These are phyloP conservation scores for Parathielavia appendiculata DNA, from an alignment of 495 filamentous ascomycete species.

Conservation along the genomic window DNA sequence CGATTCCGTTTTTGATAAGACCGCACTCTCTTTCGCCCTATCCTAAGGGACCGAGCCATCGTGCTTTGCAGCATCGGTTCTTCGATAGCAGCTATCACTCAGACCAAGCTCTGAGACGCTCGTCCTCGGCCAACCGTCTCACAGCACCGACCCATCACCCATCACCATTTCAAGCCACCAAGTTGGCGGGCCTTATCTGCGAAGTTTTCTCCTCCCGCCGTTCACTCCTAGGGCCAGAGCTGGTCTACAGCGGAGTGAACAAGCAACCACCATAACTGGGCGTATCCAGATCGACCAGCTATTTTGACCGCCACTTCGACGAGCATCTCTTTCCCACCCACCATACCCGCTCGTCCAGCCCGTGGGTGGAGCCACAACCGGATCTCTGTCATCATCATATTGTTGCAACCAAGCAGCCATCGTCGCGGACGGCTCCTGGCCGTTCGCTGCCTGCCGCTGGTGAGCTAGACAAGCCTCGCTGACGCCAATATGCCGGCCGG, in stretches of 20 bases:
- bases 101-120: conserved; percentile 1
- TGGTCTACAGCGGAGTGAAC: conserved; percentile 91
- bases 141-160: conserved; percentile 6
- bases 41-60: not conserved
- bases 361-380: conserved; percentile 3
- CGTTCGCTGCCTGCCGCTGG: conserved; percentile 41
- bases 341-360: conserved; percentile 1
- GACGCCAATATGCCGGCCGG: conserved; percentile 33
- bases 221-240: conserved; percentile 87
- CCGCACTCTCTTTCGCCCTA: not conserved
- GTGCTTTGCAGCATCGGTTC: not conserved
- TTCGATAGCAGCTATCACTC: not conserved
- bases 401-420: conserved; percentile 13
- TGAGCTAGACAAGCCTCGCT: conserved; percentile 23
- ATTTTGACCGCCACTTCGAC: conserved; percentile 10
- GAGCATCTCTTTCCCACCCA: not conserved
- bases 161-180: conserved; percentile 50
- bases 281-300: conserved; percentile 29
- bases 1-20: not conserved
- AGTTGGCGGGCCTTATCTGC: conserved; percentile 91
- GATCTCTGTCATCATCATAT: not conserved
- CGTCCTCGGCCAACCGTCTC: conserved; percentile 9
- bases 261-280: conserved; percentile 96
- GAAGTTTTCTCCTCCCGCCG: conserved; percentile 74
- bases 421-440: conserved; percentile 36